Conservation (phyloP, 306 rosid genomes). For the Vigna mungo region DNA sequence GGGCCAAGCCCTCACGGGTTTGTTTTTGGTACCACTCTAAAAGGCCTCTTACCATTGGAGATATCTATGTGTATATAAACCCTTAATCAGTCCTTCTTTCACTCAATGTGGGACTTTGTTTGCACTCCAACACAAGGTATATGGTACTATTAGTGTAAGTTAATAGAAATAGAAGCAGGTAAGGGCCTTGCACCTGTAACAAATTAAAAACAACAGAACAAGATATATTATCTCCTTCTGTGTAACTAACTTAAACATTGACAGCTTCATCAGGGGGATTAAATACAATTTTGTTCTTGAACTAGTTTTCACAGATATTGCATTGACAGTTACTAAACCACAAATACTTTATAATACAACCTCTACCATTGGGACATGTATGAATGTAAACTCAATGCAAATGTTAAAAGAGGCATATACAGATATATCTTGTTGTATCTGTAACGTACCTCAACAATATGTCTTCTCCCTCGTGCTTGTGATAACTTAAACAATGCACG, state of each 20-base stretch:
- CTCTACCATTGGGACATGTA: background rate
- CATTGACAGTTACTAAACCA: constrained; percentile 5
- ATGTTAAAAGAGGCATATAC: background rate
- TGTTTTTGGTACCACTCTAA: no score
- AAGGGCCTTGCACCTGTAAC: background rate
- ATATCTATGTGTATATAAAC: no score
- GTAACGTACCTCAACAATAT: constrained; percentile 79
- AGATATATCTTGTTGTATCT: constrained; percentile 9
- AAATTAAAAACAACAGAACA: background rate
- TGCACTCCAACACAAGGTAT: no score
- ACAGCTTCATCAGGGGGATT: background rate
- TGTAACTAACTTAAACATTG: background rate
- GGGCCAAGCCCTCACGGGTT: no score
- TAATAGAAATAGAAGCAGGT: background rate
- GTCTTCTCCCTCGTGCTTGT: constrained; percentile 84
- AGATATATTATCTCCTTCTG: background rate
- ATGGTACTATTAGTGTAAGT: background rate
- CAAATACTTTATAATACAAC: constrained; percentile 1
- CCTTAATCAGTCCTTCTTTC: no score
- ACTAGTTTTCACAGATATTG: background rate
- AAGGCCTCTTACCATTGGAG: no score
- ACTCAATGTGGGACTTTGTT: no score
- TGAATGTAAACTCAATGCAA: background rate
- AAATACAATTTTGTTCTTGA: constrained; percentile 1
- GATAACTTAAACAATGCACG: constrained; percentile 88